A percentile compares a stretch with the other conserved stretches of the same genome.
Evolutionary conservation across 805 yeast genomes (phyloP).

Genomic region (Candida railenensis): DNA sequence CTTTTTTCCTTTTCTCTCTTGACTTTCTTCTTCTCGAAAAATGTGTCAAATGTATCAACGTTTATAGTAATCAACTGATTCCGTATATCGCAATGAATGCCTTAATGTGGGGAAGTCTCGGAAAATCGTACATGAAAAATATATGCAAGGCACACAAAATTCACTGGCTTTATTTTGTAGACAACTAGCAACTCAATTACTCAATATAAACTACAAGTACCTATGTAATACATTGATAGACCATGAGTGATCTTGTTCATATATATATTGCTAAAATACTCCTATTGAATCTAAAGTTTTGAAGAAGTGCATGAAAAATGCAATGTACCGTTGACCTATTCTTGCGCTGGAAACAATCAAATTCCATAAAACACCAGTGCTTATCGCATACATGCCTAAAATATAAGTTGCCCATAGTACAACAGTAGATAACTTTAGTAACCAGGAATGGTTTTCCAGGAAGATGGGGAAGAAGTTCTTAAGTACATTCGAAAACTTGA

Average conservation of each 20-base stretch:
- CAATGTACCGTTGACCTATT: not conserved
- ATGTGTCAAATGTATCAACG: no score
- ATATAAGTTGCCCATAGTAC: slow-evolving; percentile 18
- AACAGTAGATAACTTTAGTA: slow-evolving; percentile 8
- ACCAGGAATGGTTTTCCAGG: not conserved
- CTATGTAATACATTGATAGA: no score
- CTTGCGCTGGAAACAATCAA: not conserved
- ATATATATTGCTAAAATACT: no score
- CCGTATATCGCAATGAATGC: no score
- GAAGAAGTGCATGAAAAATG: not conserved
- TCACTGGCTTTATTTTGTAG: no score
- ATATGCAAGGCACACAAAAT: no score
- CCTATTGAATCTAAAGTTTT: not conserved
- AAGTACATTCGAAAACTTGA: slow-evolving; percentile 18
- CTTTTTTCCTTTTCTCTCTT: not conserved
- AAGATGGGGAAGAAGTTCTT: not conserved
- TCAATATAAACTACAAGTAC: no score
- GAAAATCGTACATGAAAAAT: no score
- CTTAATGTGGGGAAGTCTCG: no score
- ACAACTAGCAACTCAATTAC: no score
- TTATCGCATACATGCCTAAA: slow-evolving; percentile 18
- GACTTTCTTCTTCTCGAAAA: not conserved
- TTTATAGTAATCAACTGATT: no score
- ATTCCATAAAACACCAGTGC: slow-evolving; percentile 14
- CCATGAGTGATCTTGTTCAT: no score